Base-by-base conservation (phyloP, 225 moss, liverwort and hornwort genomes). In the Marchantia polymorpha region DNA sequence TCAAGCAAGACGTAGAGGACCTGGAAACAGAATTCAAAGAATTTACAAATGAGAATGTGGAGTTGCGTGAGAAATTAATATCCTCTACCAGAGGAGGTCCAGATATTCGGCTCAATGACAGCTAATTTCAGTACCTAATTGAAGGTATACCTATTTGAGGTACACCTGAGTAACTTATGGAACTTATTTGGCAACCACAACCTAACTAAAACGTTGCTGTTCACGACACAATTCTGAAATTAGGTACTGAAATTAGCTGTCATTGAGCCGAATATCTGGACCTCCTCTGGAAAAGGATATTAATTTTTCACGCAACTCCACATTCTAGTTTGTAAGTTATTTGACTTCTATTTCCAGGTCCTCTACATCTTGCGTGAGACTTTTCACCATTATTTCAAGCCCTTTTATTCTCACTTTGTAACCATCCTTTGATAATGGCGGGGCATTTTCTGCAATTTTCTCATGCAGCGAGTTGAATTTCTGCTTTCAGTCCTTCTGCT, bases 1-100 rank as follows among this genome's bases (percentile, higher is more conserved):
- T 96, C 85, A 92, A 92, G 47, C 84, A 87, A 79, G 96, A 92
- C 81, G 96, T 96, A 59, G 96, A 96, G 81, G 96, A 96, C 64
- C 64, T 96, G 61, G 96, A 96, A 83, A 86, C n/a, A 12, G 96
- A 96, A 60, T 85, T 87, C 23, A 89, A 80, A 70, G 94, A 90
- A 55, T 76, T 96, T 82, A 86, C 91, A 20, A 90, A 96, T 85
- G 96, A 96, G 76, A 96, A 91, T 73, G 51, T 83, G 61, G 92
- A 94, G 52, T 87, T 96, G 72, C 86, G 86, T 64, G 71, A 88
- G 48, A 94, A 90, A 52, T 76, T 91, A 76, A 86, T 91, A 82
- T 74, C 73, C 49, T 64, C 83, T 78, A 92, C 82, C 69, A 93
- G 91, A 74, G n/a, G n/a, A 20, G 82, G 77, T 69, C 70, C 69